Evolutionary conservation across 2,329 filamentous ascomycete genomes (phyloP), one percentile per base, ranked within the genome.

Genomic region (Colletotrichum gloeosporioides): DNA sequence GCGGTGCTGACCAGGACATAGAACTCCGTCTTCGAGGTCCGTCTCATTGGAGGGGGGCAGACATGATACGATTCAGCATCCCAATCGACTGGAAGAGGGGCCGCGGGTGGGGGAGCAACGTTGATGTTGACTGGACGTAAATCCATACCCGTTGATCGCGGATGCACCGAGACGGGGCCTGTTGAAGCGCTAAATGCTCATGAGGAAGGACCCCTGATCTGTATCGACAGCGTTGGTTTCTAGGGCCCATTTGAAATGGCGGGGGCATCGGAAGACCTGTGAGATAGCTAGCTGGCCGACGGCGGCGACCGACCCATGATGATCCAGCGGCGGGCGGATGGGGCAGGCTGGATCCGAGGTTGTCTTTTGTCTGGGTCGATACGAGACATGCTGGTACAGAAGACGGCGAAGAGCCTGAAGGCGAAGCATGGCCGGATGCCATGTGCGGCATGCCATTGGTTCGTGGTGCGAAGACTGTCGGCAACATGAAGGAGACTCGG

Each of bases 161-260:
- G 73, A 77, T 77, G 76, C 69, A 66, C 73, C 69, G 66, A 70
- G 65, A 77, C 65, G 76, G 69, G 69, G 76, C 69, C 69, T 66
- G 65, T 68, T 22, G 76, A 73, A 73, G 65, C 64, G 69, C 76
- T 76, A 76, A 76, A n/a, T 25, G 25, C 36, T 55, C 39, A 71
- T 75, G 44, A 70, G 69, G 69, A 69, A 76, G 59, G 73, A 77
- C 76, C 76, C 76, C 73, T 77, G 73, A 65, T 66, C 25, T 64
- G 69, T 53, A 73, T 73, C 64, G 55, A 63, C 69, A 73, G 25
- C 59, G 59, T 76, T 73, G 68, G 61, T 70, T 49, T 44, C 55
- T n/a, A 31, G 65, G 34, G 39, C 39, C 55, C 55, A 69, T 32
- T n/a, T 34, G 9, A 27, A 36, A 57, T 55, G 34, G 18, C 32